A percentile compares a stretch with the other conserved stretches of the same genome.
phyloP scores from a whole-genome alignment of 495 filamentous ascomycete genomes.

The Neurospora sublineolata region DNA sequence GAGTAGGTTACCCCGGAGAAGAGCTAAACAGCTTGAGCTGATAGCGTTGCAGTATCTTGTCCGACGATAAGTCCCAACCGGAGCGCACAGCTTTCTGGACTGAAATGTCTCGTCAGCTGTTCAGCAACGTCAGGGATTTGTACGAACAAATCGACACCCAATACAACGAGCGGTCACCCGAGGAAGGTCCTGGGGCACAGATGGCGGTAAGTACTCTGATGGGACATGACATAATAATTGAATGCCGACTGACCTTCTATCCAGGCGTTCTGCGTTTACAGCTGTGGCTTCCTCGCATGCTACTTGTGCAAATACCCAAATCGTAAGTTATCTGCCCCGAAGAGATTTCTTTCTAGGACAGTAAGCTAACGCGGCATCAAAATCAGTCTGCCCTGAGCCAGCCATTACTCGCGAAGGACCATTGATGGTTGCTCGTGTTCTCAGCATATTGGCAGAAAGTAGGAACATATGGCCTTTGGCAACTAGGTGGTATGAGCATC shows the following conservation, averaged over 20 bases:
- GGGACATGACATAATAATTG: not conserved
- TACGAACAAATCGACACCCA: constrained; percentile 38
- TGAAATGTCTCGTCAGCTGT: constrained; percentile 34
- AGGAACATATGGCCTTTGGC: constrained; percentile 36
- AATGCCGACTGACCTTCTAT: constrained; percentile 1
- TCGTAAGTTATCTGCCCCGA: constrained; percentile 15
- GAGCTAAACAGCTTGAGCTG: not conserved
- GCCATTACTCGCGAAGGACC: constrained; percentile 24
- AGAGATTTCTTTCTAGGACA: not conserved
- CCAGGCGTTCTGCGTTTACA: constrained; percentile 38
- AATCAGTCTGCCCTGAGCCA: constrained; percentile 26
- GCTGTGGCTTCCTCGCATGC: constrained; percentile 36
- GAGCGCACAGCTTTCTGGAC: constrained; percentile 27
- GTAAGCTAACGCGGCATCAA: not conserved
- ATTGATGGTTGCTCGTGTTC: constrained; percentile 27
- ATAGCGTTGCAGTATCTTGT: constrained; percentile 28
- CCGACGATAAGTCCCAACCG: constrained; percentile 24
- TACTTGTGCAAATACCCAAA: constrained; percentile 36
- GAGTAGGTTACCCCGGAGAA: constrained; percentile 22
- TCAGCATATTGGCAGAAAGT: constrained; percentile 29
- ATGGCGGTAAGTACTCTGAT: constrained; percentile 30
- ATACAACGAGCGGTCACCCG: constrained; percentile 26
- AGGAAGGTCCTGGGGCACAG: constrained; percentile 37
- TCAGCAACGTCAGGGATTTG: constrained; percentile 33
- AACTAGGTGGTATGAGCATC: constrained; percentile 30